Evolutionary conservation across 352 stramenopile species (phyloP).

Genomic region (Ochromonadaceae sp.): DNA sequence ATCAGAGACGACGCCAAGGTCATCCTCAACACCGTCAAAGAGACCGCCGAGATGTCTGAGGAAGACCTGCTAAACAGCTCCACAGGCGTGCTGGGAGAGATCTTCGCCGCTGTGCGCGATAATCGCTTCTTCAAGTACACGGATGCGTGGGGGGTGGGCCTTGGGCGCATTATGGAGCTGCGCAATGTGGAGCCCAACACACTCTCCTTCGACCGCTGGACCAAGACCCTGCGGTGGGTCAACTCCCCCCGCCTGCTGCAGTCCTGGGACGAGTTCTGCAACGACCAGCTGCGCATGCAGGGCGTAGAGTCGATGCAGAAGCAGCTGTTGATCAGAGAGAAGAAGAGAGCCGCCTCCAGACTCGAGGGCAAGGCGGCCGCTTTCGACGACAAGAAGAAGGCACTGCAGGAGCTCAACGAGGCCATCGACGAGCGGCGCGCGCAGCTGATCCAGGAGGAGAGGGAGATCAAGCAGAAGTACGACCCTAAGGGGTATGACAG

Average conservation of each 20-base stretch:
- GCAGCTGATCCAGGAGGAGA: neutral
- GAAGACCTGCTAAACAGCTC: neutral
- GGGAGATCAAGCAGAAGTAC: conserved; percentile 6
- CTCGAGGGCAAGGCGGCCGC: neutral
- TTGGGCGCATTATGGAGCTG: neutral
- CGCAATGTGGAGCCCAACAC: neutral
- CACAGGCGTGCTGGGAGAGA: neutral
- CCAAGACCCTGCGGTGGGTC: neutral
- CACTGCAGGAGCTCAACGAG: neutral
- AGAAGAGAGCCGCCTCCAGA: neutral
- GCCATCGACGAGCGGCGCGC: neutral
- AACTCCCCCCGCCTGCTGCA: neutral
- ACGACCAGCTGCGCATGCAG: neutral
- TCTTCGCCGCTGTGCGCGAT: neutral
- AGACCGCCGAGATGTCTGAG: neutral
- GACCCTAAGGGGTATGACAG: neutral
- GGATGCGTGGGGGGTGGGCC: neutral
- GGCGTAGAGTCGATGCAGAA: conserved; percentile 6
- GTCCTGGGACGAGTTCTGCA: neutral
- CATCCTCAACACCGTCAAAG: neutral
- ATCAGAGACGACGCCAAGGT: neutral
- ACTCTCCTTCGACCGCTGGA: neutral
- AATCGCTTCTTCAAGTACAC: conserved; percentile 13
- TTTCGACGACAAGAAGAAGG: neutral
- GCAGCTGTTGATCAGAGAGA: neutral